Percentiles rank a stretch among this genome's conserved stretches.
Evolutionary conservation across 2,329 filamentous ascomycete species (phyloP).

Genomic region (Penicillium hordei): DNA sequence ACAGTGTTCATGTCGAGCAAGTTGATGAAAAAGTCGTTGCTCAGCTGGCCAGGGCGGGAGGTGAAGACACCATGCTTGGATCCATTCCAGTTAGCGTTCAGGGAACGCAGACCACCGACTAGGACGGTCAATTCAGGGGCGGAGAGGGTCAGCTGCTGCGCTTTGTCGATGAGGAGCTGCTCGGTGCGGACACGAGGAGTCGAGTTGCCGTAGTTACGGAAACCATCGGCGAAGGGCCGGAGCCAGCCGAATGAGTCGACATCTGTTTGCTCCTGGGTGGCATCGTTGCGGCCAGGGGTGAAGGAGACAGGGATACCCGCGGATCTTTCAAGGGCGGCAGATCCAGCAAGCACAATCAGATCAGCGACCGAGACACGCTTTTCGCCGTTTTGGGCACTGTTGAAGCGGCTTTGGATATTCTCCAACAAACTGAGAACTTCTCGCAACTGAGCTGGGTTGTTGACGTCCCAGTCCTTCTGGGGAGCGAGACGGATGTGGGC

Average conservation of each 20-base stretch:
- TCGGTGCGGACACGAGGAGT: slow-evolving; percentile 63
- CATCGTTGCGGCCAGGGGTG: slow-evolving; percentile 69
- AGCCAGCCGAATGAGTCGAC: slow-evolving; percentile 63
- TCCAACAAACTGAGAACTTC: slow-evolving; percentile 64
- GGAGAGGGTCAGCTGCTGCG: slow-evolving; percentile 68
- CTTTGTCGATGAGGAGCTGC: slow-evolving; percentile 69
- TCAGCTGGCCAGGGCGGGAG: slow-evolving; percentile 64
- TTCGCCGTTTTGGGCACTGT: slow-evolving; percentile 50
- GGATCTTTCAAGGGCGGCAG: slow-evolving; percentile 71
- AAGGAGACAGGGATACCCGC: slow-evolving; percentile 67
- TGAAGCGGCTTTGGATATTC: slow-evolving; percentile 66
- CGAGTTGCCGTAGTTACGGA: slow-evolving; percentile 74
- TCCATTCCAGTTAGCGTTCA: slow-evolving; percentile 71
- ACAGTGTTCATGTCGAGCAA: slow-evolving; percentile 65
- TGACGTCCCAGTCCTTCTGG: slow-evolving; percentile 70
- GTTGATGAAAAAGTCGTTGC: slow-evolving; percentile 81
- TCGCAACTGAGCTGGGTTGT: slow-evolving; percentile 67
- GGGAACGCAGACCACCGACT: slow-evolving; percentile 68
- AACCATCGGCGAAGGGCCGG: slow-evolving; percentile 69
- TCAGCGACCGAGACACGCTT: slow-evolving; percentile 79
- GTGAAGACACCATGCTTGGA: slow-evolving; percentile 69
- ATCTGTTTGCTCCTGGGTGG: slow-evolving; percentile 71
- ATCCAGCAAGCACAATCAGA: slow-evolving; percentile 72
- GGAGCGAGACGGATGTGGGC: slow-evolving; percentile 73
- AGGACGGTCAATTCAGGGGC: slow-evolving; percentile 70